These are phyloP conservation scores for Saccharomycopsis oosterbeekiorum DNA, from an alignment of 805 yeast species.

Conservation along the genomic window DNA sequence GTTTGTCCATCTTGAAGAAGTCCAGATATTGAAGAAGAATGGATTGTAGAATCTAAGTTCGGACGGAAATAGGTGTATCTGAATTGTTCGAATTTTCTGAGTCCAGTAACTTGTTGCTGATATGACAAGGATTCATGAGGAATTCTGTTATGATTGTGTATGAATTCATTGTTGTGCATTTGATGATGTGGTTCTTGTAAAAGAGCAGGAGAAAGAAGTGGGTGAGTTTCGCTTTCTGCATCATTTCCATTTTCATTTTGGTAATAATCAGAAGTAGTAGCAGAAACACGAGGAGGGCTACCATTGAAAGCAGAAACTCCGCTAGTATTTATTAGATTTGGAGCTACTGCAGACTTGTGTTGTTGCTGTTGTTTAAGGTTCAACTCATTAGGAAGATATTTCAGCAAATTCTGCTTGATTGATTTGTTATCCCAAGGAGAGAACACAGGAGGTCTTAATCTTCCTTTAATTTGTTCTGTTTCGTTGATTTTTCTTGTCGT, in stretches of 20 bases:
- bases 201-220: neutral
- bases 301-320: neutral
- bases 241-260: neutral
- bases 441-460: conserved; percentile 65
- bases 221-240: neutral
- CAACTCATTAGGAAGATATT: conserved; percentile 5
- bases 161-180: neutral
- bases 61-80: conserved; percentile 91
- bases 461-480: conserved; percentile 45
- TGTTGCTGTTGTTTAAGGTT: conserved; percentile 25
- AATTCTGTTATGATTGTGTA: neutral
- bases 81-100: conserved; percentile 35
- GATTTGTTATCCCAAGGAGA: conserved; percentile 58
- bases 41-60: conserved; percentile 80
- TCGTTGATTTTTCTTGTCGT: conserved; percentile 35
- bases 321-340: too few relatives aligned
- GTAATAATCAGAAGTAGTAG: neutral
- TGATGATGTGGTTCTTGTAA: neutral
- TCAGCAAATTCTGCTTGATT: conserved; percentile 6
- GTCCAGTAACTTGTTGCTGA: conserved; percentile 1
- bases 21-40: conserved; percentile 82
- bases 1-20: conserved; percentile 52
- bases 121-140: neutral
- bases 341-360: neutral
- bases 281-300: neutral